These are phyloP conservation scores for Uncinocarpus reesii DNA, from an alignment of 2,329 filamentous ascomycete genomes.

Conservation along the genomic window DNA sequence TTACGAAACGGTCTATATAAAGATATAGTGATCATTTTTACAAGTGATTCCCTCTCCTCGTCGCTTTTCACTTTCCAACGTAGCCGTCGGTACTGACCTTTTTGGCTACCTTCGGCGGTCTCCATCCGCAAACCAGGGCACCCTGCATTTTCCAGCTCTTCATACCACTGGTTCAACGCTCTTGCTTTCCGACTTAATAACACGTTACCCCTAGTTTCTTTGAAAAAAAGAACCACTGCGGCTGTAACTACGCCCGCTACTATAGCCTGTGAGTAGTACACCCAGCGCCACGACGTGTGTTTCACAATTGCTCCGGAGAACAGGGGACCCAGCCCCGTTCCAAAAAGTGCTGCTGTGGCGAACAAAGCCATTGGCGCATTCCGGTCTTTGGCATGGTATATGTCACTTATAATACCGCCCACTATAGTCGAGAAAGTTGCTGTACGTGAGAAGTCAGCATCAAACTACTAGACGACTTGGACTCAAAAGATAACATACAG, in stretches of 20 bases:
- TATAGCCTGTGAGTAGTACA: constrained; percentile 79
- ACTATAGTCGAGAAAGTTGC: constrained; percentile 74
- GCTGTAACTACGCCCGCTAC: constrained; percentile 53
- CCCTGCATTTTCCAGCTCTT: constrained; percentile 56
- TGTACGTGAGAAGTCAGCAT: constrained; percentile 13
- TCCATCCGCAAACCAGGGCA: constrained; percentile 46
- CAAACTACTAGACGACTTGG: background rate
- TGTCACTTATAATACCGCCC: constrained; percentile 80
- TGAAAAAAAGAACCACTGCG: constrained; percentile 59
- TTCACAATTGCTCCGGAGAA: constrained; percentile 59
- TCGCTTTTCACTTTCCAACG: constrained; percentile 73
- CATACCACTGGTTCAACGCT: constrained; percentile 68
- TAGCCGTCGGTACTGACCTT: constrained; percentile 44
- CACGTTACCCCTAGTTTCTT: constrained; percentile 73
- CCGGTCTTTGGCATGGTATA: constrained; percentile 66
- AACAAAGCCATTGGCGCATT: constrained; percentile 89
- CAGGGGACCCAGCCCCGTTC: constrained; percentile 69
- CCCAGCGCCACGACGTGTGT: constrained; percentile 66
- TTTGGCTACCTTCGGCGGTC: constrained; percentile 21
- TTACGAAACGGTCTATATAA: constrained; percentile 63
- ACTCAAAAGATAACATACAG: constrained; percentile 40
- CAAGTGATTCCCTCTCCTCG: constrained; percentile 59
- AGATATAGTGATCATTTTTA: constrained; percentile 61
- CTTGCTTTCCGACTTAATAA: constrained; percentile 65
- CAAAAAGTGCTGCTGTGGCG: constrained; percentile 64